phyloP scores from a whole-genome alignment of 2,329 filamentous ascomycete species.

The Ceratocystis smalleyi region DNA sequence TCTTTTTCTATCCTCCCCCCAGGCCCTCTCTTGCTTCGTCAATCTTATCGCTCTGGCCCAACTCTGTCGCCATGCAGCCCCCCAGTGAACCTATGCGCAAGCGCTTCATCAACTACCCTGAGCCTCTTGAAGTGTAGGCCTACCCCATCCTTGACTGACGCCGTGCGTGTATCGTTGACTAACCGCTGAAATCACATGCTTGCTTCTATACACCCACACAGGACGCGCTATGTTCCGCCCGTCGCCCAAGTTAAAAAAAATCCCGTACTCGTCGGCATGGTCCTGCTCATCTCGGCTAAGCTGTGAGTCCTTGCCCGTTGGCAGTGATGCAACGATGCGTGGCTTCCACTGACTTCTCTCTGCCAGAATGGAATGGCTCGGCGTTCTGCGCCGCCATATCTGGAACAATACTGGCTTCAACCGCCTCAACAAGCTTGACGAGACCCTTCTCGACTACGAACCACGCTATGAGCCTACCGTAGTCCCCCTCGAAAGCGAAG shows the following conservation, averaged over 20 bases:
- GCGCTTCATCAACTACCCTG: conserved; percentile 26
- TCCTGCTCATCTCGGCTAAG: conserved; percentile 37
- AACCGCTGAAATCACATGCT: neutral
- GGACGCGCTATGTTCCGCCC: neutral
- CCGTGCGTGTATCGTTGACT: neutral
- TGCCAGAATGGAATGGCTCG: conserved; percentile 38
- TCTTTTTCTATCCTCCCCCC: neutral
- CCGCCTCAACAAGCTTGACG: conserved; percentile 37
- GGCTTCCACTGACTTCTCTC: neutral
- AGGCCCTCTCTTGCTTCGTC: neutral
- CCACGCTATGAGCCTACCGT: conserved; percentile 34
- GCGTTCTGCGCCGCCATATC: conserved; percentile 37
- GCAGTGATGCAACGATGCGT: neutral
- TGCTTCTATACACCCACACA: neutral
- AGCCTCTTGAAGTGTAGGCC: conserved; percentile 24
- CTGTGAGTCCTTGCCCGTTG: conserved; percentile 29
- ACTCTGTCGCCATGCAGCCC: neutral
- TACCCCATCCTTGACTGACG: too few relatives aligned
- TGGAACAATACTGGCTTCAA: conserved; percentile 52
- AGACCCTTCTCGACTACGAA: conserved; percentile 36
- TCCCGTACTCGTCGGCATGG: conserved; percentile 40
- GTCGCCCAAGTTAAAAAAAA: conserved; percentile 24
- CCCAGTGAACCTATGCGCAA: conserved; percentile 10
- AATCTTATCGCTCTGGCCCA: neutral
- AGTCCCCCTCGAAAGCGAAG: conserved; percentile 28